Evolutionary conservation across 2,329 filamentous ascomycete genomes (phyloP), one percentile per base, ranked within the genome.

Genomic region (Stachybotrys elegans): DNA sequence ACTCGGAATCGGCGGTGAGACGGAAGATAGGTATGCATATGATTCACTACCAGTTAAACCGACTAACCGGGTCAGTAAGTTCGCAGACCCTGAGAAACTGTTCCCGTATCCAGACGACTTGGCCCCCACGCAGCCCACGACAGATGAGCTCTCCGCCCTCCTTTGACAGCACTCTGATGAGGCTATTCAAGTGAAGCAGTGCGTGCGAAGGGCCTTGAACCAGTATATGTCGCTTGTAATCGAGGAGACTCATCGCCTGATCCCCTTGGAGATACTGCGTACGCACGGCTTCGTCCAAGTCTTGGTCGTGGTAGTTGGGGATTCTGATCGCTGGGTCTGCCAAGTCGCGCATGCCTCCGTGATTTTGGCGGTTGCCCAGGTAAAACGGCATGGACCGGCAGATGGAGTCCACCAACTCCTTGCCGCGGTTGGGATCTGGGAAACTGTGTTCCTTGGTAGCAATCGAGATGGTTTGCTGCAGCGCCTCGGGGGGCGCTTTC

Each of bases 121-220:
- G n/a, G n/a, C n/a, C n/a, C n/a, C n/a, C n/a, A n/a, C n/a, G n/a
- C n/a, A n/a, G n/a, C n/a, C n/a, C n/a, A n/a, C n/a, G n/a, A n/a
- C n/a, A n/a, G n/a, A n/a, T n/a, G n/a, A n/a, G n/a, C n/a, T n/a
- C n/a, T n/a, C n/a, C n/a, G n/a, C n/a, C n/a, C n/a, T n/a, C n/a
- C n/a, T n/a, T n/a, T n/a, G n/a, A n/a, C n/a, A n/a, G n/a, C n/a
- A n/a, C n/a, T n/a, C n/a, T 46, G 34, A 49, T 34, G 20, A 51
- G 42, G 43, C 39, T 39, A 43, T 42, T 46, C 44, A 51, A 42
- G 31, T 44, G 44, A 35, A 44, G 36, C 45, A 51, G 37, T 43
- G 44, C 45, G 41, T 50, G 49, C 41, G 40, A 48, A 38, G 49
- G 48, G 32, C 49, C 49, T 41, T 51, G 49, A 42, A 50, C 45